Percentiles rank a stretch among this genome's conserved stretches.
Evolutionary conservation across 352 stramenopile genomes (phyloP).

Genomic region (Vaucheria bursata): DNA sequence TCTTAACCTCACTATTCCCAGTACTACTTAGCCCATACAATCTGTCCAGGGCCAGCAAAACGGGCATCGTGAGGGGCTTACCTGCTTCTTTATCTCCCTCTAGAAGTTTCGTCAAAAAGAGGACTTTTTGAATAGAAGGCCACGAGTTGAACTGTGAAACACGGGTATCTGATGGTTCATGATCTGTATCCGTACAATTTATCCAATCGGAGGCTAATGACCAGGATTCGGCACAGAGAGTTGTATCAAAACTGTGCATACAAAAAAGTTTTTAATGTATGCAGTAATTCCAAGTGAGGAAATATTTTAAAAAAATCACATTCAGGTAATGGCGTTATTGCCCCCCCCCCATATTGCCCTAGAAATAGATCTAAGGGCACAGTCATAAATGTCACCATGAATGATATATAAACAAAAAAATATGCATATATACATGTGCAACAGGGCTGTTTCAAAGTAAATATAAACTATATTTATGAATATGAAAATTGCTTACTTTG

Average conservation of each 20-base stretch:
- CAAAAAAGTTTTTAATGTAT: no score
- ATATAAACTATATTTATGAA: no score
- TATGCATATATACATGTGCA: background rate
- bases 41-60: conserved; percentile 58
- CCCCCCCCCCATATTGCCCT: no score
- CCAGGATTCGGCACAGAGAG: conserved; percentile 50
- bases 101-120: conserved; percentile 36
- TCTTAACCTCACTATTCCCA: conserved; percentile 69
- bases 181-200: background rate
- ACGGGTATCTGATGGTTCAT: background rate
- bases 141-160: conserved; percentile 26
- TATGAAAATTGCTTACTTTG: conserved; percentile 10
- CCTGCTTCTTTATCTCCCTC: conserved; percentile 5
- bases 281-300: no score
- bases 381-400: no score
- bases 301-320: no score
- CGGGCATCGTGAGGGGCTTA: conserved; percentile 13
- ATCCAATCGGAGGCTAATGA: background rate
- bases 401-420: no score
- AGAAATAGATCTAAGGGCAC: no score
- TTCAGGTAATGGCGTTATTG: no score
- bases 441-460: background rate
- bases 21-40: conserved; percentile 57
- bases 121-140: conserved; percentile 40
- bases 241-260: conserved; percentile 70